Percentiles rank a stretch among this genome's conserved stretches.
phyloP scores from a whole-genome alignment of 371 early-diverging fungal species.

The Nematocida ironsii region DNA sequence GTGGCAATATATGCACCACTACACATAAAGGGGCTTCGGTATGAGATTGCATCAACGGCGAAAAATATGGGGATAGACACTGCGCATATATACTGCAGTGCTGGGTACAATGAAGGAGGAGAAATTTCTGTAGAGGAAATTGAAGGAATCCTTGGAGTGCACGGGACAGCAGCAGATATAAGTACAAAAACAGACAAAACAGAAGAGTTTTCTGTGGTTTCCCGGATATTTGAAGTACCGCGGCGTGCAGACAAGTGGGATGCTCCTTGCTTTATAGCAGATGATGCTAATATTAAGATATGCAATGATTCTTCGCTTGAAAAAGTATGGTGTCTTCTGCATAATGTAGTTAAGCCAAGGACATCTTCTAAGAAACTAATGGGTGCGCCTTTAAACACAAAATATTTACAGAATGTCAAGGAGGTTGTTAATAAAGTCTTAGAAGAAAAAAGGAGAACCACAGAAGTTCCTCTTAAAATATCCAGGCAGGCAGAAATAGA shows the following conservation, averaged over 20 bases:
- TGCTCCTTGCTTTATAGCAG: slow-evolving; percentile 31
- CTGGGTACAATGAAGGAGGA: neutral
- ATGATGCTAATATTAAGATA: neutral
- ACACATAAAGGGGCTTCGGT: slow-evolving; percentile 55
- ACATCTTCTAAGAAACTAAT: slow-evolving; percentile 43
- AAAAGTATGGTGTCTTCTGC: neutral
- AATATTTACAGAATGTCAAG: slow-evolving; percentile 33
- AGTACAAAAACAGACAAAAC: neutral
- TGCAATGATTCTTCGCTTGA: slow-evolving; percentile 7
- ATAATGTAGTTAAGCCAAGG: neutral
- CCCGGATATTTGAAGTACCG: slow-evolving; percentile 38
- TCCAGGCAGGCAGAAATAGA: slow-evolving; percentile 29
- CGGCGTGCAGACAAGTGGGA: slow-evolving; percentile 49
- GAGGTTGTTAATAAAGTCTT: slow-evolving; percentile 31
- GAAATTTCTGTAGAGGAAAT: neutral
- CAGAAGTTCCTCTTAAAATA: slow-evolving; percentile 32
- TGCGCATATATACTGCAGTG: slow-evolving; percentile 29
- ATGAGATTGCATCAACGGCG: slow-evolving; percentile 39
- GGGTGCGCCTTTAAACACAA: neutral
- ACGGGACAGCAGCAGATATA: neutral
- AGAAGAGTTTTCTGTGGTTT: slow-evolving; percentile 22
- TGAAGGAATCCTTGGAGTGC: neutral
- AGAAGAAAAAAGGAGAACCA: slow-evolving; percentile 4
- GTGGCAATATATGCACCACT: slow-evolving; percentile 48
- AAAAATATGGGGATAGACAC: slow-evolving; percentile 5